These are phyloP conservation scores for Vararia minispora DNA, from an alignment of 768 basidiomycete species.

Conservation along the genomic window DNA sequence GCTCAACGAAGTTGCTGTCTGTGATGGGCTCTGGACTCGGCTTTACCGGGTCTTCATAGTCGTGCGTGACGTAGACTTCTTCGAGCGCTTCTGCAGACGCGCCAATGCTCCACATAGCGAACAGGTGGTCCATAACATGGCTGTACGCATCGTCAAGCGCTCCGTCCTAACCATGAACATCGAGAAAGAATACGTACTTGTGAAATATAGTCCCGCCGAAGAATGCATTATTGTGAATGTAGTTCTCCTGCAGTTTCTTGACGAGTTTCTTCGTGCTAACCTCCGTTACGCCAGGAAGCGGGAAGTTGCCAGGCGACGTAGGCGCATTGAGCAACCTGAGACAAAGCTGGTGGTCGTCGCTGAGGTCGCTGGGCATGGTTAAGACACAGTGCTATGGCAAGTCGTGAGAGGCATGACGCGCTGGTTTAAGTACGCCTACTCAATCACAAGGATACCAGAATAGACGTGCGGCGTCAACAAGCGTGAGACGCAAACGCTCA, in stretches of 20 bases:
- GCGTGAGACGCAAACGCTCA: too few relatives aligned
- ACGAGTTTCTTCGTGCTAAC: not conserved
- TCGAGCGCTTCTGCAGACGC: conserved; percentile 31
- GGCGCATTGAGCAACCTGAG: too few relatives aligned
- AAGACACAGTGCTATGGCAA: too few relatives aligned
- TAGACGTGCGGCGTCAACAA: too few relatives aligned
- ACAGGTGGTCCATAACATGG: conserved; percentile 45
- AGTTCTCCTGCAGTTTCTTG: conserved; percentile 32
- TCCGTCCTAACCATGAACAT: not conserved
- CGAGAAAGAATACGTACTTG: conserved; percentile 17
- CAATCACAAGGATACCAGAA: too few relatives aligned
- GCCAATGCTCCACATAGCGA: conserved; percentile 53
- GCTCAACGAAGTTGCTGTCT: conserved; percentile 35
- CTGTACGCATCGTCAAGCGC: conserved; percentile 17
- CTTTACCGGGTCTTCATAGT: conserved; percentile 27
- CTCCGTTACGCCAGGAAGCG: not conserved
- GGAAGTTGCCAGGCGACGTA: not conserved
- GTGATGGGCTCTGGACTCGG: conserved; percentile 35
- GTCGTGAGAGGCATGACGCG: too few relatives aligned
- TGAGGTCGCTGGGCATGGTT: too few relatives aligned
- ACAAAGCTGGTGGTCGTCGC: too few relatives aligned
- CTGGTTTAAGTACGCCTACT: too few relatives aligned
- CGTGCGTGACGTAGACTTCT: conserved; percentile 31
- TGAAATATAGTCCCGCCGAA: conserved; percentile 31
- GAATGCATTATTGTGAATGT: conserved; percentile 42